Evolutionary conservation across 164 flowering plant genomes (phyloP).

Genomic region (Chimonanthus salicifolius): DNA sequence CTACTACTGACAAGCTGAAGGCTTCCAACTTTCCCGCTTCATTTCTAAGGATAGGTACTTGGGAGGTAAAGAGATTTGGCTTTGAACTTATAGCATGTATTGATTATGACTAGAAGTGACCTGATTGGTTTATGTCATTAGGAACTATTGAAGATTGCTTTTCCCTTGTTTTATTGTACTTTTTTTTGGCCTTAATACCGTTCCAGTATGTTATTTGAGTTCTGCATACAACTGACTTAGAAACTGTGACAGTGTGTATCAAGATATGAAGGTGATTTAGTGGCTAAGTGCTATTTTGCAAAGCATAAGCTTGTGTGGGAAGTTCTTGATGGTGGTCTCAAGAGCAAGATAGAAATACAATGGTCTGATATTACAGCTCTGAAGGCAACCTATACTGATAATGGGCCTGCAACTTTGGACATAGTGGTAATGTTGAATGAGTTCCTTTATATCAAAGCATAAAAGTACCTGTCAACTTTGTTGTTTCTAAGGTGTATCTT

Average conservation of each 20-base stretch:
- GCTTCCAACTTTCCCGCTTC: conserved; percentile 83
- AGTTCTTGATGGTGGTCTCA: conserved; percentile 79
- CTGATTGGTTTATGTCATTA: no score
- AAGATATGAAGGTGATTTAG: conserved; percentile 81
- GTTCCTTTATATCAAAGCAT: neutral
- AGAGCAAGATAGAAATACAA: conserved; percentile 87
- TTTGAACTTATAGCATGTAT: neutral
- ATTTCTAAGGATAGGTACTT: conserved; percentile 55
- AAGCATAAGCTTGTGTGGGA: conserved; percentile 96
- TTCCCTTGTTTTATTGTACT: neutral
- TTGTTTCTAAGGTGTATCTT: conserved; percentile 3
- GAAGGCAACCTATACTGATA: conserved; percentile 65
- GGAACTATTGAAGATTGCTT: neutral
- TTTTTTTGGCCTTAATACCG: neutral
- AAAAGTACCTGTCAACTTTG: neutral
- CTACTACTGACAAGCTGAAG: conserved; percentile 59
- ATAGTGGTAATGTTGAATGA: conserved; percentile 51
- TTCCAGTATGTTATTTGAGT: neutral
- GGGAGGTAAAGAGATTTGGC: conserved; percentile 55
- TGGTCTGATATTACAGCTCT: conserved; percentile 84
- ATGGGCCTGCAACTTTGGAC: conserved; percentile 56
- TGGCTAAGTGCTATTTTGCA: conserved; percentile 84
- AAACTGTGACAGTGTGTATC: conserved; percentile 50
- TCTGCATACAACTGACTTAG: neutral
- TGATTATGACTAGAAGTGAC: neutral